Base-by-base conservation (phyloP, 2,329 filamentous ascomycete genomes). In the Nemania diffusa region DNA sequence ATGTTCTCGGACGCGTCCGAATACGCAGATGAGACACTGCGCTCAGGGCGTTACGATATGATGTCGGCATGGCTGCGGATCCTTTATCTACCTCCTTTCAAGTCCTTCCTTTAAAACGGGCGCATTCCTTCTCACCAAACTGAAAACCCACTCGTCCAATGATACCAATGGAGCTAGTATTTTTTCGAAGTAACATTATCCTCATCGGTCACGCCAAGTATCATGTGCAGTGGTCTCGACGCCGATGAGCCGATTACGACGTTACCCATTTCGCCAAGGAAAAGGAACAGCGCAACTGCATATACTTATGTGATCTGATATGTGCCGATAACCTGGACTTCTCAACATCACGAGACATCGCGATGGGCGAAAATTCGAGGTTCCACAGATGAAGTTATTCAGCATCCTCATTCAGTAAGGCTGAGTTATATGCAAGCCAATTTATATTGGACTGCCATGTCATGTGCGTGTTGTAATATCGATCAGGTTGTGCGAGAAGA, bases 391-490 rank as follows among this genome's bases (percentile, higher is more conserved):
- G 22, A n/a, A 13, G 24, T 53, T 56, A 48, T 26, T 50, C 53
- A 53, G 27, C 55, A 63, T 59, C 40, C 59, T 59, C 8, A 32
- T 63, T 46, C 22, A 53, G 52, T 56, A 58, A 62, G 34, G 55
- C 51, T 40, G 37, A 44, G 22, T 37, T 24, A 32, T 22, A 34
- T 55, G 40, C 34, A 52, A 11, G 17, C 37, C 32, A 32, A 42
- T 64, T 27, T 53, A 22, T 6, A 8, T 15, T 34, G 48, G 40
- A 24, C 15, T 50, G 1, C 17, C 17, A 58, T 20, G 42, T 64
- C 64, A 67, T 58, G 55, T 59, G 64, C 34, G 40, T 57, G 34
- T 51, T 5, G 22, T 62, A 29, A 42, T 51, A 59, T 60, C 42
- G 24, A 40, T 50, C 26, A 17, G 24, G 52, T 58, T 6, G 40